phyloP scores from a whole-genome alignment of 1,284 basidiomycete genomes.

The Microbotryomycetes sp. region DNA sequence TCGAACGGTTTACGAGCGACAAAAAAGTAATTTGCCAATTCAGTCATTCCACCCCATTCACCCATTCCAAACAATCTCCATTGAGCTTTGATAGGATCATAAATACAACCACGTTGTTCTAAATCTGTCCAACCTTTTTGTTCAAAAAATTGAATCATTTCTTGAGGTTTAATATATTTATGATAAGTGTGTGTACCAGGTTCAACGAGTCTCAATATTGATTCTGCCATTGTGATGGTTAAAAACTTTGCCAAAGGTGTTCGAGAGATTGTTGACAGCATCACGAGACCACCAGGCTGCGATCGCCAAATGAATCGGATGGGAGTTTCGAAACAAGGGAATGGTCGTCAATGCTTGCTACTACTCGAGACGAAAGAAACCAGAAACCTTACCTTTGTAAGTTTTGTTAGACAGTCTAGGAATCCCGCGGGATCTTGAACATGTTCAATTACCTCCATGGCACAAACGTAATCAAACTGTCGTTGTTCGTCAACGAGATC shows the following conservation, averaged over 20 bases:
- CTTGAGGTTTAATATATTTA: slow-evolving; percentile 84
- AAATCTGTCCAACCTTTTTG: slow-evolving; percentile 47
- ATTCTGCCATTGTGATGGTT: slow-evolving; percentile 85
- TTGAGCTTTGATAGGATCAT: slow-evolving; percentile 24
- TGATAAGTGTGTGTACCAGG: slow-evolving; percentile 85
- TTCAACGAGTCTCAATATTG: slow-evolving; percentile 71
- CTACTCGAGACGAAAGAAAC: neutral
- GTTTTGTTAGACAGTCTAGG: slow-evolving; percentile 66
- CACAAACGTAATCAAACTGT: slow-evolving; percentile 85
- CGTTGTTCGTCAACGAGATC: slow-evolving; percentile 53
- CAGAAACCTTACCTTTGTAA: slow-evolving; percentile 62
- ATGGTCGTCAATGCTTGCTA: neutral
- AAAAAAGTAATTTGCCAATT: slow-evolving; percentile 32
- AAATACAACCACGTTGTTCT: slow-evolving; percentile 26
- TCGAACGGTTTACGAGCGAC: slow-evolving; percentile 27
- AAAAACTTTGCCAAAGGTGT: slow-evolving; percentile 84
- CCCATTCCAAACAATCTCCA: slow-evolving; percentile 26
- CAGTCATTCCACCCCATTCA: slow-evolving; percentile 16
- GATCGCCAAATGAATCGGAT: too few relatives aligned
- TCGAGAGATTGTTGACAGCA: slow-evolving; percentile 93
- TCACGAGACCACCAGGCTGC: slow-evolving; percentile 89
- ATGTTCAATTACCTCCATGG: slow-evolving; percentile 98
- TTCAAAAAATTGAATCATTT: slow-evolving; percentile 79
- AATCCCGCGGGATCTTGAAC: slow-evolving; percentile 87
- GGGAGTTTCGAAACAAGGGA: too few relatives aligned